Evolutionary conservation across 1,284 basidiomycete genomes (phyloP).

Genomic region (Malassezia caprae): DNA sequence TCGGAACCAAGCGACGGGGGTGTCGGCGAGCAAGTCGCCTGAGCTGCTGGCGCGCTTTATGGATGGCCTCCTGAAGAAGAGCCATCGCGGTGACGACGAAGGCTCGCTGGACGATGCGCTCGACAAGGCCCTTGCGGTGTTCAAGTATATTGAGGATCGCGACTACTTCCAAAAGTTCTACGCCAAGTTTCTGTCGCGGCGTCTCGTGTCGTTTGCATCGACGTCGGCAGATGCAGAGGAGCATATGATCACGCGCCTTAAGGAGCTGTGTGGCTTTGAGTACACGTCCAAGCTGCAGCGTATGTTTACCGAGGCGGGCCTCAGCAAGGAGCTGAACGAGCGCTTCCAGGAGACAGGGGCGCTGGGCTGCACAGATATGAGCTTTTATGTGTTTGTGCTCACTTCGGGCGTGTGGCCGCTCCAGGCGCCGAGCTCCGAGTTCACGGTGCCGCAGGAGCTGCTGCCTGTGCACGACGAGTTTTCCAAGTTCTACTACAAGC

Average conservation of each 20-base stretch:
- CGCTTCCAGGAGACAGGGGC: slow-evolving; percentile 90
- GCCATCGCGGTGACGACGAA: slow-evolving; percentile 83
- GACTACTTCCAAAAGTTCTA: slow-evolving; percentile 99
- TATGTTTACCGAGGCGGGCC: slow-evolving; percentile 97
- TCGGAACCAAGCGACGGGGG: slow-evolving; percentile 63
- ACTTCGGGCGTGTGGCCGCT: slow-evolving; percentile 96
- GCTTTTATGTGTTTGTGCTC: slow-evolving; percentile 84
- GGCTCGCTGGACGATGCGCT: slow-evolving; percentile 77
- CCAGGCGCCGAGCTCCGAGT: slow-evolving; percentile 69
- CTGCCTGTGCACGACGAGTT: slow-evolving; percentile 80
- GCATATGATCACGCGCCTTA: slow-evolving; percentile 96
- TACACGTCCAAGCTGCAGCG: slow-evolving; percentile 95
- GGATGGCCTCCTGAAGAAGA: slow-evolving; percentile 82
- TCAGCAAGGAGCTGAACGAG: slow-evolving; percentile 91
- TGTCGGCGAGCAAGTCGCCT: slow-evolving; percentile 60
- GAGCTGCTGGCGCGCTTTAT: slow-evolving; percentile 89
- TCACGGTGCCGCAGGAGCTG: slow-evolving; percentile 79
- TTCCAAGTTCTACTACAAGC: slow-evolving; percentile 82
- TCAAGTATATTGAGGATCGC: slow-evolving; percentile 99
- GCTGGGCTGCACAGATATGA: slow-evolving; percentile 56
- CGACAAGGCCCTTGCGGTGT: slow-evolving; percentile 88
- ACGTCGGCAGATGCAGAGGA: slow-evolving; percentile 94
- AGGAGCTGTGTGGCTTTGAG: slow-evolving; percentile 96
- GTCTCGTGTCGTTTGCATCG: slow-evolving; percentile 81
- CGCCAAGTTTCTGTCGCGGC: slow-evolving; percentile 87